Base-by-base conservation (phyloP, 345 rosid genomes). In the Psidium guajava region DNA sequence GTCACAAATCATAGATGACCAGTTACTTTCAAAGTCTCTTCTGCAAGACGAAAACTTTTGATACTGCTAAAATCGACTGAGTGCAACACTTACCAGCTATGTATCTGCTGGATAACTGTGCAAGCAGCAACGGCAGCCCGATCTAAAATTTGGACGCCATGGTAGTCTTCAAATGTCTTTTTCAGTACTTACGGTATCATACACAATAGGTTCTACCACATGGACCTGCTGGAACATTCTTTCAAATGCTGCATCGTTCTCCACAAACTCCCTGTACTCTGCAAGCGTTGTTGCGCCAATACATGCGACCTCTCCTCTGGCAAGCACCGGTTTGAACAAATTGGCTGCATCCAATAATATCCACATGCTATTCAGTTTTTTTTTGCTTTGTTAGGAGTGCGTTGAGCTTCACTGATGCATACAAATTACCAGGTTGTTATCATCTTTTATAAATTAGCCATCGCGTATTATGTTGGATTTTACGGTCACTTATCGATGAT, bases 221-320 rank as follows among this genome's bases (percentile, higher is more conserved):
- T 92, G 95, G 10, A 95, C 98, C 81, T 94, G 95, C 32, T 95
- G 97, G 84, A 95, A 96, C 89, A 98, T 88, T 87, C 96, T 94
- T 87, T 95, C 94, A 36, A 95, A 96, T 20, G 98, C 95, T 52
- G 97, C 96, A 88, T 96, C 99, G 88, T 95, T 95, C 93, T 95
- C 98, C 88, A 93, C 95, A 81, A 94, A 95, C 85, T 96, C 94
- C 82, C 94, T 91, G 20, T 95, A 95, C 82, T 94, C 99, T 87
- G 95, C 96, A 32, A 95, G 92, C 0, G 98, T 96, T 6, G 97
- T 94, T 20, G 98, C 98, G n/a, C 97, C 98, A 84, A 96, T 94
- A 77, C 99, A 95, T 47, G 95, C 88, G 15, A 95, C 94, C 89
- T 96, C 98, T 47, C 98, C 97, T 90, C 95, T 91, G 49, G 97